Percentiles rank a stretch among this genome's conserved stretches.
These are phyloP conservation scores for Colletotrichum plurivorum DNA, from an alignment of 2,329 filamentous ascomycete species.

Conservation along the genomic window DNA sequence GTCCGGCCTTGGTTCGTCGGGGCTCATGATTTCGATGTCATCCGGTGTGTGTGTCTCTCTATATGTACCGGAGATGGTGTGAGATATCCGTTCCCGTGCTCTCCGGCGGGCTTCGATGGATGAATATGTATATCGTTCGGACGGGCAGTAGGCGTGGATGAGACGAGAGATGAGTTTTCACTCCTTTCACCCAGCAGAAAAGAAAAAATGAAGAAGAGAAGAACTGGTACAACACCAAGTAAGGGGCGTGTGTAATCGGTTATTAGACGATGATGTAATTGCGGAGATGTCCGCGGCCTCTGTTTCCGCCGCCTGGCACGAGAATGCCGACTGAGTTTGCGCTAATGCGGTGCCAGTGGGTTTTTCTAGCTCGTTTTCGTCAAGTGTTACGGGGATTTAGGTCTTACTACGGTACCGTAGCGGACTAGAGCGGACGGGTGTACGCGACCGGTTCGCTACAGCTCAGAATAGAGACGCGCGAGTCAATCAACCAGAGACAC, in stretches of 20 bases:
- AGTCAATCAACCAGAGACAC: slow-evolving; percentile 24
- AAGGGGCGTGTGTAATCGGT: slow-evolving; percentile 10
- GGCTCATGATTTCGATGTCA: slow-evolving; percentile 14
- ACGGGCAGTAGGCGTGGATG: neutral
- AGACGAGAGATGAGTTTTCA: slow-evolving; percentile 31
- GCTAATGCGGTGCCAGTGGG: slow-evolving; percentile 25
- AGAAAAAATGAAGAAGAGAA: too few species aligned
- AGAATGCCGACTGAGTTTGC: slow-evolving; percentile 24
- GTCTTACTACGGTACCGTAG: neutral
- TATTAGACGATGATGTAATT: slow-evolving; percentile 31
- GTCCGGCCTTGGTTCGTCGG: slow-evolving; percentile 27
- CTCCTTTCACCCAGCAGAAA: neutral
- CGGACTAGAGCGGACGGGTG: too few species aligned
- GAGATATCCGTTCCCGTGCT: too few species aligned
- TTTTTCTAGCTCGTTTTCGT: slow-evolving; percentile 1
- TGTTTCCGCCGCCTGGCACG: neutral
- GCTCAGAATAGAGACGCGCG: slow-evolving; percentile 11
- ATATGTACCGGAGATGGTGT: too few species aligned
- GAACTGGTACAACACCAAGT: neutral
- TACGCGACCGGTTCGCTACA: neutral
- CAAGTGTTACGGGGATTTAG: neutral
- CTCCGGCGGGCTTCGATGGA: too few species aligned
- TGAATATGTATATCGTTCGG: neutral
- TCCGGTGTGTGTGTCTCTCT: neutral
- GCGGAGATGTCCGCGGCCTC: slow-evolving; percentile 24